phyloP scores from a whole-genome alignment of 106 monocot genomes.

The Vanilla planifolia region DNA sequence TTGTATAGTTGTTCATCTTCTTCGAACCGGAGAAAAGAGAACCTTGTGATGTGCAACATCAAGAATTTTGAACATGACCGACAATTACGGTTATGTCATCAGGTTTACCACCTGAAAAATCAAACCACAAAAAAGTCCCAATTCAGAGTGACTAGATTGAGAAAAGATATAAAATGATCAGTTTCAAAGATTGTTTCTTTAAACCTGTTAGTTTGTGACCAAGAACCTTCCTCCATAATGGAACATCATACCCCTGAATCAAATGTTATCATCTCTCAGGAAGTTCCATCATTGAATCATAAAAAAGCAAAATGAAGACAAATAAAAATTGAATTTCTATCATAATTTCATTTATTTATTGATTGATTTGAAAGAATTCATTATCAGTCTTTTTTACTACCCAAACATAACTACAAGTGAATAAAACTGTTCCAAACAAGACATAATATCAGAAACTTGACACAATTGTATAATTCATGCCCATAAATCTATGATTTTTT shows the following conservation, averaged over 20 bases:
- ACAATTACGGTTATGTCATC: conserved; percentile 95
- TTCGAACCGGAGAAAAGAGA: no score
- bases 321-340: background rate
- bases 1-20: no score
- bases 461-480: no score
- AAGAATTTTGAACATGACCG: conserved; percentile 26
- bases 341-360: background rate
- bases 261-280: background rate
- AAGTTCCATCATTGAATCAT: background rate
- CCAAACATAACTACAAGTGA: no score
- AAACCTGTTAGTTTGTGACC: conserved; percentile 72
- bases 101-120: conserved; percentile 69
- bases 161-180: background rate
- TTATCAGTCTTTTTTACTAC: no score
- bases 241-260: conserved; percentile 80
- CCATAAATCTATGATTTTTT: no score
- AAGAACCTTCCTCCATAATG: conserved; percentile 73
- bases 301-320: no score
- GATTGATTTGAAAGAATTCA: no score
- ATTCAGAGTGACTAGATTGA: background rate
- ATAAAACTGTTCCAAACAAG: no score
- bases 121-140: background rate
- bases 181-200: background rate
- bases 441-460: no score
- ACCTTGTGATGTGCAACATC: no score